Evolutionary conservation across 2,329 filamentous ascomycete genomes (phyloP), one percentile per base, ranked within the genome.

Genomic region (Plectosphaerella sp.): DNA sequence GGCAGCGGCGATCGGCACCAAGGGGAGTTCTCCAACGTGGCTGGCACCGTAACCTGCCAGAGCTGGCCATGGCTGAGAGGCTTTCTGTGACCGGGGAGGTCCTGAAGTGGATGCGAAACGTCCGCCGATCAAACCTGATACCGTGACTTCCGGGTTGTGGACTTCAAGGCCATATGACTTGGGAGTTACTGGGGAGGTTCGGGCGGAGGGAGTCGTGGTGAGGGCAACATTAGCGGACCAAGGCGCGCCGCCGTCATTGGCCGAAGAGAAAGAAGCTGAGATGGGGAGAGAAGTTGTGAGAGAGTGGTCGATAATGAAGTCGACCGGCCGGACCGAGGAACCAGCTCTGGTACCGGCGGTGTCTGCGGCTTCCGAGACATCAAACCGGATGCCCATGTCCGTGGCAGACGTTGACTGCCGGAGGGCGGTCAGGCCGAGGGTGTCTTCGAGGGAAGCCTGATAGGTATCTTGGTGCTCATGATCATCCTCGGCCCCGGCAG

Each of bases 301-400:
- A 3, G 70, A 67, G 49, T 75, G 71, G 20, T 67, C 68, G 9
- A 75, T 55, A 2, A 66, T 59, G 54, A 74, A 71, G 56, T 75
- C 72, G 39, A 75, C 49, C 2, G 71, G 61, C 9, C 57, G 28
- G 28, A 33, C 55, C 10, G 67, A 45, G 35, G 45, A 12, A 52
- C 24, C 7, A 58, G 51, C 22, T 42, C 37, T 22, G 52, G 8
- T 48, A 15, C 33, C 37, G 28, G 16, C 43, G 36, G 22, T 16
- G 56, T 14, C 36, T n/a, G 9, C 28, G 8, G 54, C 24, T 5
- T 57, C 56, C 4, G 64, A 62, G n/a, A 65, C 65, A 18, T 71
- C 66, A 7, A 72, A 52, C 8, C 72, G 65, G 7, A 74, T 57
- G 25, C 69, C 68, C 22, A 74, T 41, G 50, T 75, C 72, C 2